phyloP scores from a whole-genome alignment of 1,284 basidiomycete genomes.

The Takashimella tepidaria region DNA sequence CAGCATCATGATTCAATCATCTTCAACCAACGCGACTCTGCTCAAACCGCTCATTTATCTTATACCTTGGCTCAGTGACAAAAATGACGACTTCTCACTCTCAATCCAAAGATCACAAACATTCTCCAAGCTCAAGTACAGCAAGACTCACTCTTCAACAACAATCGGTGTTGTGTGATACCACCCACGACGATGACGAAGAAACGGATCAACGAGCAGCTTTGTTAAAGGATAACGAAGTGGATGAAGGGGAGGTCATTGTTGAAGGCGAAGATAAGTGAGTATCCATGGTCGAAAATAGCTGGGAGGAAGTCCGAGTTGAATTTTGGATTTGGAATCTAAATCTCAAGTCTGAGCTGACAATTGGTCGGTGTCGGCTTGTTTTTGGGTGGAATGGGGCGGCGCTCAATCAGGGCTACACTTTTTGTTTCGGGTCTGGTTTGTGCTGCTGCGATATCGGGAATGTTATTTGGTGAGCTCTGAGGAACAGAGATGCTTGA shows the following conservation, averaged over 20 bases:
- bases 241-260: slow-evolving; percentile 22
- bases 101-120: no score
- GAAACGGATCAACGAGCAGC: background rate
- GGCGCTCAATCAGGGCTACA: slow-evolving; percentile 25
- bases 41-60: no score
- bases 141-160: no score
- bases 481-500: background rate
- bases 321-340: background rate
- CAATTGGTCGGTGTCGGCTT: no score
- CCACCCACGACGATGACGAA: background rate
- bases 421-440: slow-evolving; percentile 34
- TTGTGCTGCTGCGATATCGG: slow-evolving; percentile 55
- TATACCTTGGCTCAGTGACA: no score
- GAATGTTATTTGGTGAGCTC: slow-evolving; percentile 64
- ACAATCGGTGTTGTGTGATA: no score
- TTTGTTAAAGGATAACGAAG: slow-evolving; percentile 1
- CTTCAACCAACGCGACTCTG: no score
- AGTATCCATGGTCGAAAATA: slow-evolving; percentile 1
- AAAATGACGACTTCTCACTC: no score
- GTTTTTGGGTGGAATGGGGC: no score
- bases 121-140: no score
- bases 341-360: background rate
- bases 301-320: background rate
- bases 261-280: slow-evolving; percentile 27
- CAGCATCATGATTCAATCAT: no score